phyloP scores from a whole-genome alignment of 164 flowering plant genomes.

The Vitis vinifera region DNA sequence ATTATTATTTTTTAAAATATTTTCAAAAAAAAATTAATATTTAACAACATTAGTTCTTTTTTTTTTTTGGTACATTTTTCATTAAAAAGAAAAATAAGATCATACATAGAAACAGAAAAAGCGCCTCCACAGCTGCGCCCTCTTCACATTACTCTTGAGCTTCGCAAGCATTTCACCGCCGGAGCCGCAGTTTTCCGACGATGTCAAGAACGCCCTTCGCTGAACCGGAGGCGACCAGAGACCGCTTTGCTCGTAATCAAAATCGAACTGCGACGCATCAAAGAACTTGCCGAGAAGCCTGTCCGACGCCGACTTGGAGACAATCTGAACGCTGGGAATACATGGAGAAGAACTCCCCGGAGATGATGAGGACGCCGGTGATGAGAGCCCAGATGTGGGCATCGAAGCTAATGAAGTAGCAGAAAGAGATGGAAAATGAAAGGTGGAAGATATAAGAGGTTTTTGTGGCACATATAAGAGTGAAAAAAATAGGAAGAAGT shows the following conservation, averaged over 20 bases:
- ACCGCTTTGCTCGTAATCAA: conserved; percentile 66
- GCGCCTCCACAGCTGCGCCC: background rate
- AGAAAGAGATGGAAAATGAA: too few relatives aligned
- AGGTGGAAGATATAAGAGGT: too few relatives aligned
- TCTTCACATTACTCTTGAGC: conserved; percentile 10
- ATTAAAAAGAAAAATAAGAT: too few relatives aligned
- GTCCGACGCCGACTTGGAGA: conserved; percentile 54
- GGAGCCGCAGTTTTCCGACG: conserved; percentile 39
- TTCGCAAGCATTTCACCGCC: conserved; percentile 20
- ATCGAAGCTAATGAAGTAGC: too few relatives aligned
- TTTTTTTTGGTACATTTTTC: too few relatives aligned
- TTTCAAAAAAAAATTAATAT: too few relatives aligned
- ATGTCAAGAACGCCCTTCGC: conserved; percentile 47
- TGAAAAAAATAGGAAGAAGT: too few relatives aligned
- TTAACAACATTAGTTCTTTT: too few relatives aligned
- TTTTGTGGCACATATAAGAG: too few relatives aligned
- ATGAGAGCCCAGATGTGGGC: too few relatives aligned
- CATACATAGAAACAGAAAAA: too few relatives aligned
- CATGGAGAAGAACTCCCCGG: conserved; percentile 1
- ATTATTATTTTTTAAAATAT: too few relatives aligned
- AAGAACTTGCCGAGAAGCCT: conserved; percentile 61
- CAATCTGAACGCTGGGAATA: conserved; percentile 39
- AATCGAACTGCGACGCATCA: conserved; percentile 60
- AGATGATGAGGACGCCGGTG: background rate
- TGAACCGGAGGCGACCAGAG: conserved; percentile 82